Percentiles rank a stretch among this genome's conserved stretches.
phyloP scores from a whole-genome alignment of 805 yeast species.

The Gaillardinia entomophila region DNA sequence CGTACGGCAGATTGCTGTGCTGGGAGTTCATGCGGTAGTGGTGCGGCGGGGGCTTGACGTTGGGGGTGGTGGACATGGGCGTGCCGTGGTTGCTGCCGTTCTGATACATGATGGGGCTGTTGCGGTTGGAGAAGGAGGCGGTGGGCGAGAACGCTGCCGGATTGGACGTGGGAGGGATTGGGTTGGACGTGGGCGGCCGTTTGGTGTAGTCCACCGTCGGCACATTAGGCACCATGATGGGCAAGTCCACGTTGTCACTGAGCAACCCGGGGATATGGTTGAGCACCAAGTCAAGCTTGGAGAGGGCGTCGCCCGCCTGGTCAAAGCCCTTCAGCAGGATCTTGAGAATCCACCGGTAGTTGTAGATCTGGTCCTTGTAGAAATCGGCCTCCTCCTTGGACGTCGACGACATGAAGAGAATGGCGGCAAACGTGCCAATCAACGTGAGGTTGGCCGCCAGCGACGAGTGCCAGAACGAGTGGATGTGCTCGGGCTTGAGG shows the following conservation, averaged over 20 bases:
- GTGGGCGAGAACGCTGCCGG: conserved; percentile 3
- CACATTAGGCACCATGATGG: conserved; percentile 30
- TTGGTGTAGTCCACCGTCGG: conserved; percentile 15
- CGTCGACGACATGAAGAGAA: conserved; percentile 64
- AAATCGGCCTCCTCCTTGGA: conserved; percentile 54
- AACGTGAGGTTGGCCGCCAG: conserved; percentile 73
- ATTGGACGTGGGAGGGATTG: not conserved
- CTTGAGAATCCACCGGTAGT: conserved; percentile 71
- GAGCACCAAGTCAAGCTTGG: conserved; percentile 64
- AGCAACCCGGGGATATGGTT: conserved; percentile 70
- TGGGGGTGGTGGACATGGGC: not conserved
- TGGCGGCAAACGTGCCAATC: conserved; percentile 84
- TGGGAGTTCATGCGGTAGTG: conserved; percentile 3
- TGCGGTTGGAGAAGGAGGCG: conserved; percentile 1
- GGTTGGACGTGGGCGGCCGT: conserved; percentile 2
- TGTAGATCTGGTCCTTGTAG: conserved; percentile 64
- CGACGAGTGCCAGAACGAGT: conserved; percentile 86
- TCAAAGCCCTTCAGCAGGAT: conserved; percentile 72
- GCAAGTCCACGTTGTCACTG: conserved; percentile 31
- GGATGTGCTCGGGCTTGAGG: conserved; percentile 75
- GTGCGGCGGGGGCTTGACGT: not conserved
- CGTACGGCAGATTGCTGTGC: conserved; percentile 7
- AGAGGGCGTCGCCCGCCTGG: conserved; percentile 71
- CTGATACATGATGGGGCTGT: conserved; percentile 1
- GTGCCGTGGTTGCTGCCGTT: not conserved